phyloP scores from a whole-genome alignment of 2,329 filamentous ascomycete species.

The Chalara sp. region DNA sequence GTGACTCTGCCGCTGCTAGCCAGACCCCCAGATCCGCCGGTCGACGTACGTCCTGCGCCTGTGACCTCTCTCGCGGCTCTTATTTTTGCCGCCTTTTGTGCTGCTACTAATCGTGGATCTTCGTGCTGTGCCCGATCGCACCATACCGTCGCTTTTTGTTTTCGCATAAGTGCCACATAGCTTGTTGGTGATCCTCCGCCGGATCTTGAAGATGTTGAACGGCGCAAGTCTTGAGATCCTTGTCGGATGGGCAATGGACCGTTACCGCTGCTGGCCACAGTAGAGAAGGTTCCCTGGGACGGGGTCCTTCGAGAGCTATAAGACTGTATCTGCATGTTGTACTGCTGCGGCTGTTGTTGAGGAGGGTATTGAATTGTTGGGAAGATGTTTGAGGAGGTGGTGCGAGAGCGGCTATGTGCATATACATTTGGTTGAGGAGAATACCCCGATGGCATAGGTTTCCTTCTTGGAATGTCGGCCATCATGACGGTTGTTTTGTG shows the following conservation, averaged over 20 bases:
- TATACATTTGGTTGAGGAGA: conserved; percentile 14
- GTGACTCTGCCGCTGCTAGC: conserved; percentile 49
- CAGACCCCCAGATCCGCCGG: conserved; percentile 29
- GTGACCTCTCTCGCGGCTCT: conserved; percentile 79
- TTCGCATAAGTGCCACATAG: conserved; percentile 92
- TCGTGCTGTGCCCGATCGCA: conserved; percentile 91
- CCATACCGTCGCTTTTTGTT: conserved; percentile 98
- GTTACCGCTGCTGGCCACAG: conserved; percentile 48
- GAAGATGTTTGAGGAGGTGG: conserved; percentile 29
- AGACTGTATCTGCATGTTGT: conserved; percentile 22
- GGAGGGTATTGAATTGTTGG: conserved; percentile 15
- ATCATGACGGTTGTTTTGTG: conserved; percentile 14
- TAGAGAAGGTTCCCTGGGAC: conserved; percentile 67
- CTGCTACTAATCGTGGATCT: conserved; percentile 75
- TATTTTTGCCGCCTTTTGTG: conserved; percentile 81
- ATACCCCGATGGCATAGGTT: conserved; percentile 23
- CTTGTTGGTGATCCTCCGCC: conserved; percentile 51
- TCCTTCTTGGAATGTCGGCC: conserved; percentile 22
- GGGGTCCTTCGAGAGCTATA: conserved; percentile 47
- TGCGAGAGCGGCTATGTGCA: conserved; percentile 29
- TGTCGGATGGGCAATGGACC: conserved; percentile 42
- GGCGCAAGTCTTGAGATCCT: conserved; percentile 57
- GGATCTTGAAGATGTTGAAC: conserved; percentile 78
- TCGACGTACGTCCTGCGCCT: conserved; percentile 39
- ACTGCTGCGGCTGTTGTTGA: conserved; percentile 17